phyloP scores from a whole-genome alignment of 2,329 filamentous ascomycete species.

The Aschersonia sp. region DNA sequence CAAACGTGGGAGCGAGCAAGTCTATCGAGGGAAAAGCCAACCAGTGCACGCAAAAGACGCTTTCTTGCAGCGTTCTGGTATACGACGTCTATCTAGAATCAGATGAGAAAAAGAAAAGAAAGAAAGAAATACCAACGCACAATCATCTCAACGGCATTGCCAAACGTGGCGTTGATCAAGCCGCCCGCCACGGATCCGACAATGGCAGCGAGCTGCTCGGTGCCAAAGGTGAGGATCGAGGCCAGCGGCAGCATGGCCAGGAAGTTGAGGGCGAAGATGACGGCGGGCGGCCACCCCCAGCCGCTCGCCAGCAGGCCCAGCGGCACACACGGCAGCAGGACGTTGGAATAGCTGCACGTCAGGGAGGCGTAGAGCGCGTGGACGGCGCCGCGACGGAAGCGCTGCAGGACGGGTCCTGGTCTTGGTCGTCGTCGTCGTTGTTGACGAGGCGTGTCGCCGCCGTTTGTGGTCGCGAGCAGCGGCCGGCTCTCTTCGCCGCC shows the following conservation, averaged over 20 bases:
- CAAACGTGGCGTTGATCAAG: slow-evolving; percentile 51
- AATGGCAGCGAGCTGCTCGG: slow-evolving; percentile 45
- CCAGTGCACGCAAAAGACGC: too few species aligned
- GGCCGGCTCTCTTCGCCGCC: not conserved
- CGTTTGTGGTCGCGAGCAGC: not conserved
- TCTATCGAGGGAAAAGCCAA: too few species aligned
- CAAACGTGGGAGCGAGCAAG: too few species aligned
- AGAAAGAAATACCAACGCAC: slow-evolving; percentile 15
- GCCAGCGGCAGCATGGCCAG: slow-evolving; percentile 49
- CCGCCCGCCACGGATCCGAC: slow-evolving; percentile 48
- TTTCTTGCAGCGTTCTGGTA: too few species aligned
- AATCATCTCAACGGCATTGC: slow-evolving; percentile 51
- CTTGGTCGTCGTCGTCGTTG: not conserved
- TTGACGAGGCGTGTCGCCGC: not conserved
- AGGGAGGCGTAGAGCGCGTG: slow-evolving; percentile 4
- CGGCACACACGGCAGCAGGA: slow-evolving; percentile 50
- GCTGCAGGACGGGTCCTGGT: not conserved
- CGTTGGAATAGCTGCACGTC: slow-evolving; percentile 21
- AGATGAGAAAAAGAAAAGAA: too few species aligned
- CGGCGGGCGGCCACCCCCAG: slow-evolving; percentile 24
- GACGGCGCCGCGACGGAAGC: not conserved
- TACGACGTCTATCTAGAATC: too few species aligned
- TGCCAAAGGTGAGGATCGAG: slow-evolving; percentile 47
- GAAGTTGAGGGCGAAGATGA: slow-evolving; percentile 49
- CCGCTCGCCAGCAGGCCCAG: slow-evolving; percentile 41